phyloP scores from a whole-genome alignment of 345 rosid species.

The Salix koriyanagi region DNA sequence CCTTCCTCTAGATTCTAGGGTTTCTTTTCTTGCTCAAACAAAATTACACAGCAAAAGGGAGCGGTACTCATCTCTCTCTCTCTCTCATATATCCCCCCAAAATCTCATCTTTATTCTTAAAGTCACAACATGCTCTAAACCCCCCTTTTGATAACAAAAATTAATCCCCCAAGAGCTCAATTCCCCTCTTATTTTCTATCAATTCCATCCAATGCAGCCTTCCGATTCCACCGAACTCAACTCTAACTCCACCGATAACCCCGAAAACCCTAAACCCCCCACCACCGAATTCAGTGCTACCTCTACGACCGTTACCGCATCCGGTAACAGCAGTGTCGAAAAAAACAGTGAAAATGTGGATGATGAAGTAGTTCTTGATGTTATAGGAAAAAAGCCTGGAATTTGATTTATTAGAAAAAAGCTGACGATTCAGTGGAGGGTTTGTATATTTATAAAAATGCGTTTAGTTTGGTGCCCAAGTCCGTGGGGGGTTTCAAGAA shows the following conservation, averaged over 20 bases:
- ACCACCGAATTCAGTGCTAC: background rate
- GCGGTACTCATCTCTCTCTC: background rate
- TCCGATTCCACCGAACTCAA: conserved; percentile 20
- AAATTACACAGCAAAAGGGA: background rate
- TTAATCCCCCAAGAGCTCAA: background rate
- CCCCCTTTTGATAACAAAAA: background rate
- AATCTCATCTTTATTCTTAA: background rate
- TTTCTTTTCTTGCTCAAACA: conserved; percentile 19
- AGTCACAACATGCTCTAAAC: background rate
- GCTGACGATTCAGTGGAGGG: conserved; percentile 44
- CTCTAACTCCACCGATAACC: conserved; percentile 12
- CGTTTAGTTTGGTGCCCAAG: conserved; percentile 71
- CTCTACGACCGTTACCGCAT: background rate
- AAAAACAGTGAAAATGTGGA: conserved; percentile 22
- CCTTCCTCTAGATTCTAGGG: conserved; percentile 45
- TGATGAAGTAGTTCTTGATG: conserved; percentile 63
- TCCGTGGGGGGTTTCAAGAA: conserved; percentile 50
- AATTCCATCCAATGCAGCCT: conserved; percentile 29
- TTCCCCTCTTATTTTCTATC: background rate
- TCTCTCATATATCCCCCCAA: background rate
- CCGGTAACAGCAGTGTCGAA: background rate
- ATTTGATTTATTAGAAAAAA: conserved; percentile 42
- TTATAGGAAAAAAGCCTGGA: conserved; percentile 69
- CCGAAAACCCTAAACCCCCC: conserved; percentile 14
- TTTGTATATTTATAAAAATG: conserved; percentile 67